These are phyloP conservation scores for Annulohypoxylon nitens DNA, from an alignment of 495 filamentous ascomycete species.

Conservation along the genomic window DNA sequence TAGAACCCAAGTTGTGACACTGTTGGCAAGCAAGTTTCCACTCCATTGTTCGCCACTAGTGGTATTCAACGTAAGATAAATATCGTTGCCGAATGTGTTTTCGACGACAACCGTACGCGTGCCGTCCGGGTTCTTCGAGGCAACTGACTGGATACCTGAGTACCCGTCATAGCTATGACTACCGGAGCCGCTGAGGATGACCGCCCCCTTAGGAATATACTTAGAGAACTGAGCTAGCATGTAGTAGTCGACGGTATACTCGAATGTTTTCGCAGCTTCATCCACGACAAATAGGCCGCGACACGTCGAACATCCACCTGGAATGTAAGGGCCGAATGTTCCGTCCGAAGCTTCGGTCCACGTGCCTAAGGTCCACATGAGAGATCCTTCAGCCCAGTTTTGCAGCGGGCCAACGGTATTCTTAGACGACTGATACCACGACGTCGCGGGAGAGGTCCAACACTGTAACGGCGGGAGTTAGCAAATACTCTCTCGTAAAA, in stretches of 20 bases:
- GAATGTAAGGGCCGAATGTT: slow-evolving; percentile 66
- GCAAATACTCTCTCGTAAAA: not conserved
- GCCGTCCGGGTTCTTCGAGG: slow-evolving; percentile 65
- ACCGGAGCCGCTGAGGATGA: slow-evolving; percentile 60
- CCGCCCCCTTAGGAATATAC: slow-evolving; percentile 66
- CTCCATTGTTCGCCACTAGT: slow-evolving; percentile 65
- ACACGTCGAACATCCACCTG: slow-evolving; percentile 64
- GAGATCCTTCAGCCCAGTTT: slow-evolving; percentile 67
- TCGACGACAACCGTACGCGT: slow-evolving; percentile 66
- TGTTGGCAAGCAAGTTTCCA: slow-evolving; percentile 60
- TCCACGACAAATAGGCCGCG: slow-evolving; percentile 65
- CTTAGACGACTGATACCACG: slow-evolving; percentile 65
- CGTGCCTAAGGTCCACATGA: slow-evolving; percentile 68
- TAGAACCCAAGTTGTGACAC: slow-evolving; percentile 67
- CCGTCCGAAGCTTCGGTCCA: slow-evolving; percentile 67
- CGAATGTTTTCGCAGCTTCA: slow-evolving; percentile 55
- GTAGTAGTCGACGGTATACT: slow-evolving; percentile 65
- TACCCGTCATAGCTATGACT: slow-evolving; percentile 62
- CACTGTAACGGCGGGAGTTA: slow-evolving; percentile 48
- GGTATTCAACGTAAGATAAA: slow-evolving; percentile 61
- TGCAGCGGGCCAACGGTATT: slow-evolving; percentile 69
- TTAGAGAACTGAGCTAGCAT: slow-evolving; percentile 70
- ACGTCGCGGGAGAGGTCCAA: slow-evolving; percentile 60
- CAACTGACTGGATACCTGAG: slow-evolving; percentile 62
- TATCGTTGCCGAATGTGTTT: slow-evolving; percentile 65